Percentiles rank a stretch among this genome's conserved stretches.
Conservation (phyloP, 805 yeast species). For the Starmerella floricola region DNA sequence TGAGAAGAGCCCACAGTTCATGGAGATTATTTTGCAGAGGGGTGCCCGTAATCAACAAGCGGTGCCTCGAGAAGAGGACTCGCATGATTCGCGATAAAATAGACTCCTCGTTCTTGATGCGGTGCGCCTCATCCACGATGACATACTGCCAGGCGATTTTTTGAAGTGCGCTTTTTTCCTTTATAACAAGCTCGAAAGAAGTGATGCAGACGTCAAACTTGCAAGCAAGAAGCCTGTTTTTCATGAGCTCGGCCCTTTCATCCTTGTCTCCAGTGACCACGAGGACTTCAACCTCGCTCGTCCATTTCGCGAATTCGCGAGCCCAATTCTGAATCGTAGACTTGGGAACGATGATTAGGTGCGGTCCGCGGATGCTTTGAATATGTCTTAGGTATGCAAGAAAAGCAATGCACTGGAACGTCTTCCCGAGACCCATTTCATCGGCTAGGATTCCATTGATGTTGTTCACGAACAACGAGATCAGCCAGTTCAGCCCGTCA, state of each 20-base stretch:
- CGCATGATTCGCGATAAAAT: slow-evolving; percentile 84
- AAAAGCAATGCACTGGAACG: slow-evolving; percentile 87
- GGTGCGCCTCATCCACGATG: slow-evolving; percentile 90
- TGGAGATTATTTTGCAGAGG: slow-evolving; percentile 91
- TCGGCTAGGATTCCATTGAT: slow-evolving; percentile 91
- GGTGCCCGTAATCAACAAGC: slow-evolving; percentile 87
- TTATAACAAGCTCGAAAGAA: slow-evolving; percentile 83
- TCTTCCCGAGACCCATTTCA: slow-evolving; percentile 97
- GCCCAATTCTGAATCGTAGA: slow-evolving; percentile 94
- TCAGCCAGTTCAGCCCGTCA: slow-evolving; percentile 91
- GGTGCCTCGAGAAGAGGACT: slow-evolving; percentile 67
- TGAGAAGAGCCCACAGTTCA: slow-evolving; percentile 89
- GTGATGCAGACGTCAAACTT: slow-evolving; percentile 83
- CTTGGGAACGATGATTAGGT: slow-evolving; percentile 84
- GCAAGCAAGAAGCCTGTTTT: slow-evolving; percentile 47
- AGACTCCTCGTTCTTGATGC: slow-evolving; percentile 89
- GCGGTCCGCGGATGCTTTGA: slow-evolving; percentile 75
- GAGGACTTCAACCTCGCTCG: slow-evolving; percentile 77
- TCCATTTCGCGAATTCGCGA: slow-evolving; percentile 88
- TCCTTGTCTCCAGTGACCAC: slow-evolving; percentile 84
- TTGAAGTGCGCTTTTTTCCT: slow-evolving; percentile 70
- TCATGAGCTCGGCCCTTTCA: slow-evolving; percentile 49
- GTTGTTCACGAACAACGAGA: slow-evolving; percentile 70
- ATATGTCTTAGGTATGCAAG: slow-evolving; percentile 73
- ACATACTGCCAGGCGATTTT: slow-evolving; percentile 87